A percentile compares a stretch with the other conserved stretches of the same genome.
phyloP scores from a whole-genome alignment of 139 green algal genomes.

The Astrephomene gubernaculifera region DNA sequence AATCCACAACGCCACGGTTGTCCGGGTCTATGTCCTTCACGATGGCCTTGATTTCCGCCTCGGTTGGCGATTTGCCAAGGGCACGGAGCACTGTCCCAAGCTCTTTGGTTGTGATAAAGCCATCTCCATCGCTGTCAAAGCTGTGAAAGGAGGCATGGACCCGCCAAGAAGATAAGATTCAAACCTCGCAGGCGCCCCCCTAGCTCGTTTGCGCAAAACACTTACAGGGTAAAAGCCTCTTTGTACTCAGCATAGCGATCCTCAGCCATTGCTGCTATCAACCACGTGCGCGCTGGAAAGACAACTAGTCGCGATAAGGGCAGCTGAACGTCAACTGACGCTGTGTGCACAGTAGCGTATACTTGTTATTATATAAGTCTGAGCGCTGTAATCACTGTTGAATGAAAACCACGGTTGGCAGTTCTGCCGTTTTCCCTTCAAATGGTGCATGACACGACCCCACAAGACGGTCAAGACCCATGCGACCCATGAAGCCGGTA shows the following conservation, averaged over 20 bases:
- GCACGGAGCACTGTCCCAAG: conserved; percentile 54
- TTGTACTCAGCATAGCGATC: conserved; percentile 46
- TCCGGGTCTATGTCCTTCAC: conserved; percentile 54
- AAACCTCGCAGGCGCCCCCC: background rate
- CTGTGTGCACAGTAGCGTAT: too few relatives aligned
- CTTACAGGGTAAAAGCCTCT: conserved; percentile 40
- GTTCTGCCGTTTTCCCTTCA: too few relatives aligned
- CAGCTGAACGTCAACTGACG: too few relatives aligned
- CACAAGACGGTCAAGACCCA: too few relatives aligned
- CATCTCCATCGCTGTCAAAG: conserved; percentile 41
- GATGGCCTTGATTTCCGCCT: conserved; percentile 50
- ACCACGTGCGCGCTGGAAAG: too few relatives aligned
- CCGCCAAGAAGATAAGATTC: background rate
- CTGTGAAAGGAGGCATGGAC: background rate
- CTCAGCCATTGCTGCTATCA: conserved; percentile 38
- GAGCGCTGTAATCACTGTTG: too few relatives aligned
- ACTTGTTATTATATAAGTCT: too few relatives aligned
- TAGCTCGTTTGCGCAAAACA: background rate
- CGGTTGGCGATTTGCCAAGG: conserved; percentile 52
- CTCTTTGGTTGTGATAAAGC: conserved; percentile 59
- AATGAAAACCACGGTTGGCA: too few relatives aligned
- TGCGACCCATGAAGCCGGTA: too few relatives aligned
- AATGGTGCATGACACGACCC: too few relatives aligned
- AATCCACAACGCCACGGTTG: conserved; percentile 47
- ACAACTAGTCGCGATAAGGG: too few relatives aligned